Conservation (phyloP, 106 monocot genomes). For the Ottelia alismoides region DNA sequence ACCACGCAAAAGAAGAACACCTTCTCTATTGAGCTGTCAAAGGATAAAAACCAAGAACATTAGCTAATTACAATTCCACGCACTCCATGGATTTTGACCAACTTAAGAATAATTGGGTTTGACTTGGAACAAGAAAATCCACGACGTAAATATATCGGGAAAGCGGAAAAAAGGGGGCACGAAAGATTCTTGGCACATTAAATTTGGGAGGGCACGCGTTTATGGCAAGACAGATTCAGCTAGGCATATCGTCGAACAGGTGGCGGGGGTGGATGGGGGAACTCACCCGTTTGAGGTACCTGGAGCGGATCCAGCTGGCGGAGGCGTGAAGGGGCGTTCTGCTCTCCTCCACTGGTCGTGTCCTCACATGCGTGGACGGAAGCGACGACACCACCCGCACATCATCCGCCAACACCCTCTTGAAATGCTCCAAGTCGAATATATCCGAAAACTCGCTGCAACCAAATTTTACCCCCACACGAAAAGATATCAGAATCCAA, state of each 20-base stretch:
- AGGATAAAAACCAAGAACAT: not conserved
- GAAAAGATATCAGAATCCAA: too few relatives aligned
- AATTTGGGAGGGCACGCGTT: too few relatives aligned
- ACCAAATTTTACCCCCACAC: not conserved
- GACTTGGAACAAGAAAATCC: too few relatives aligned
- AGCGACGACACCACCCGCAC: constrained; percentile 62
- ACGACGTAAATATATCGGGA: too few relatives aligned
- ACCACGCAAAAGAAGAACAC: constrained; percentile 64
- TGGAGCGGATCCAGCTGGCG: constrained; percentile 52
- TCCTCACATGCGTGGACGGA: constrained; percentile 62
- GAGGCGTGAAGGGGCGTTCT: constrained; percentile 50
- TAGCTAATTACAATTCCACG: too few relatives aligned
- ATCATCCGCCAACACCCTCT: constrained; percentile 47
- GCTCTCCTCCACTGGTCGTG: constrained; percentile 48
- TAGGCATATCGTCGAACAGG: too few relatives aligned
- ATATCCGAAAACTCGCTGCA: constrained; percentile 79
- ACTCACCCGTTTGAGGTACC: constrained; percentile 45
- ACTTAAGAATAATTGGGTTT: too few relatives aligned
- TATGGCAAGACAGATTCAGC: too few relatives aligned
- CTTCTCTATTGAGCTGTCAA: constrained; percentile 53
- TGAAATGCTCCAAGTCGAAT: constrained; percentile 86
- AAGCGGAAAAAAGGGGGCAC: too few relatives aligned
- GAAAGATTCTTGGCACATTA: too few relatives aligned
- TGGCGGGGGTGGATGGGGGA: too few relatives aligned
- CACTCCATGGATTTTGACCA: too few relatives aligned